Conservation (phyloP, 139 green algal species). For the Tetraselmis striata region DNA sequence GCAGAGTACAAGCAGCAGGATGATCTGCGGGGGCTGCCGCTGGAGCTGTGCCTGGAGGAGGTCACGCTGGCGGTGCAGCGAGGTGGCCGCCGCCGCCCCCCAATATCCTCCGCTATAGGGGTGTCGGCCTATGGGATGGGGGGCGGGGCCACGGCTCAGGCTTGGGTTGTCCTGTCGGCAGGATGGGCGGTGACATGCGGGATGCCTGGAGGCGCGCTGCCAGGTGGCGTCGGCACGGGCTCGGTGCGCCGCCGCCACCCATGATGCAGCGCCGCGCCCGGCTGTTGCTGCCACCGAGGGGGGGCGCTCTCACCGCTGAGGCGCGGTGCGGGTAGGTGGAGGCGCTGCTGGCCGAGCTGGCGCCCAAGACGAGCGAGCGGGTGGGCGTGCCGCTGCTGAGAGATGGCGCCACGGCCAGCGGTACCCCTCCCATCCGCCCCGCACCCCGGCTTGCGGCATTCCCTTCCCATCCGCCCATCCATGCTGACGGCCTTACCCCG, state of each 20-base stretch:
- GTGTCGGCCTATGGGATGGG: background rate
- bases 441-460: too few species aligned
- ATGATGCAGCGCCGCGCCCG: too few species aligned
- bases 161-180: background rate
- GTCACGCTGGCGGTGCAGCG: slow-evolving; percentile 29
- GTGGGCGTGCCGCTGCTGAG: background rate
- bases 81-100: slow-evolving; percentile 12
- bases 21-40: slow-evolving; percentile 35
- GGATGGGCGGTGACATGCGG: background rate
- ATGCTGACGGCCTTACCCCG: too few species aligned
- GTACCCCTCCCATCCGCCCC: too few species aligned
- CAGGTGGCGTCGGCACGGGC: slow-evolving; percentile 12
- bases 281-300: too few species aligned
- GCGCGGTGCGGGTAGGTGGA: background rate
- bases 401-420: too few species aligned
- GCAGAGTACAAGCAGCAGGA: slow-evolving; percentile 56
- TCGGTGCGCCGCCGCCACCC: too few species aligned
- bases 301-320: too few species aligned
- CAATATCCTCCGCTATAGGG: background rate
- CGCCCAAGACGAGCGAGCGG: background rate
- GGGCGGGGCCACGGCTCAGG: background rate
- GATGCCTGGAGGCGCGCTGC: slow-evolving; percentile 7
- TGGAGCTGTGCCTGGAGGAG: slow-evolving; percentile 40
- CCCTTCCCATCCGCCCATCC: too few species aligned
- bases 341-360: background rate